A percentile compares a stretch with the other conserved stretches of the same genome.
phyloP scores from a whole-genome alignment of 2,329 filamentous ascomycete species.

The Sporothrix inflata region DNA sequence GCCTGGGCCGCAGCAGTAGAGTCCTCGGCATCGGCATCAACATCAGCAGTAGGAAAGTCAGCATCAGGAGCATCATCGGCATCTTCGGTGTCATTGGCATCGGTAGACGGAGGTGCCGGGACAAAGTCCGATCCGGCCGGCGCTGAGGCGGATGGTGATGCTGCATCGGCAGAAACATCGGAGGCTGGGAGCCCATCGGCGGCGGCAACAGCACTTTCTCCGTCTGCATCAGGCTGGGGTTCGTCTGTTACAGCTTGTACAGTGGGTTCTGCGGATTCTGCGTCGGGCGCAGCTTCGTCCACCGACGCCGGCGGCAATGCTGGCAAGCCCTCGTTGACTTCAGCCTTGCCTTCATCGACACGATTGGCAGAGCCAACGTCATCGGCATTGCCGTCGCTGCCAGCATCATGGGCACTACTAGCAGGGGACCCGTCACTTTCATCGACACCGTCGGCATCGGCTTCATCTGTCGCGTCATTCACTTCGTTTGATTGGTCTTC shows the following conservation, averaged over 20 bases:
- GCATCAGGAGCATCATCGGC: not conserved
- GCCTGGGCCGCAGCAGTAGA: not conserved
- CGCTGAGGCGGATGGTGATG: not conserved
- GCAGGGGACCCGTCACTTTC: not conserved
- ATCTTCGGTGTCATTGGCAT: not conserved
- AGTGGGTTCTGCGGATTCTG: not conserved
- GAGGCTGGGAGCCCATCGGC: no score
- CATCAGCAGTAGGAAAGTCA: not conserved
- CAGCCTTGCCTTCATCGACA: conserved; percentile 19
- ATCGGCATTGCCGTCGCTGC: not conserved
- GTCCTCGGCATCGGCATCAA: conserved; percentile 1
- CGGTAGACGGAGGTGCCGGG: not conserved
- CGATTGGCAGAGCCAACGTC: conserved; percentile 31
- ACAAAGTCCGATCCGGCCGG: not conserved
- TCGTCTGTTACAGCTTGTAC: not conserved
- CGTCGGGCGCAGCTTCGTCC: conserved; percentile 19
- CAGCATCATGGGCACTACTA: not conserved
- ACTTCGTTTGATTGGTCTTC: not conserved
- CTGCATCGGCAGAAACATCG: not conserved
- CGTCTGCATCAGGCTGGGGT: not conserved
- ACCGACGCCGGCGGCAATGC: conserved; percentile 16
- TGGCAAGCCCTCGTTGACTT: conserved; percentile 4
- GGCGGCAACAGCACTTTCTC: not conserved
- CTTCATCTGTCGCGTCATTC: conserved; percentile 29
- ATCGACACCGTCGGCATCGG: not conserved